These are phyloP conservation scores for Cinnamomum micranthum DNA, from an alignment of 164 flowering plant genomes.

Conservation along the genomic window DNA sequence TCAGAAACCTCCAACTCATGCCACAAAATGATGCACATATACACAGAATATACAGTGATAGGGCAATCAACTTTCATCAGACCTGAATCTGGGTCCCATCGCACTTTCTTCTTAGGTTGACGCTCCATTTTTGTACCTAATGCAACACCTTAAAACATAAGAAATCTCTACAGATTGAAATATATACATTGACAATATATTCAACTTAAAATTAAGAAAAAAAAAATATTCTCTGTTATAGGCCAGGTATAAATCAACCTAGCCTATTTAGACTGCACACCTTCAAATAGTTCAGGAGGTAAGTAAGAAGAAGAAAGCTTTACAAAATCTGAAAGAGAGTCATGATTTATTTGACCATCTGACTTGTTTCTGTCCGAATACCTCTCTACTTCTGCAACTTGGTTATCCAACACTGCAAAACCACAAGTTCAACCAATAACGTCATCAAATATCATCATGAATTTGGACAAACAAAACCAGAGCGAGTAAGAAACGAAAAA, in stretches of 20 bases:
- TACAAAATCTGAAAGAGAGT: slow-evolving; percentile 21
- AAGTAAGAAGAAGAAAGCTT: slow-evolving; percentile 24
- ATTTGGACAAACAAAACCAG: background rate
- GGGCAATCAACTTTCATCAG: background rate
- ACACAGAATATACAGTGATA: background rate
- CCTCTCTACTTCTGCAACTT: slow-evolving; percentile 31
- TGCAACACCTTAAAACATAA: slow-evolving; percentile 4
- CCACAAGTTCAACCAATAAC: background rate
- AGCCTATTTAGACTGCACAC: slow-evolving; percentile 15
- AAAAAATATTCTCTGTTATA: background rate
- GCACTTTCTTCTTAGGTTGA: slow-evolving; percentile 28
- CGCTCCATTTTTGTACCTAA: slow-evolving; percentile 25
- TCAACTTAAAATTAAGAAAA: background rate
- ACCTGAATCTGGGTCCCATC: slow-evolving; percentile 50
- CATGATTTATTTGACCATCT: slow-evolving; percentile 14
- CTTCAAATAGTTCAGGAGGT: slow-evolving; percentile 34
- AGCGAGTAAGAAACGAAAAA: background rate
- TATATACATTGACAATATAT: background rate
- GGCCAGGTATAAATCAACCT: background rate
- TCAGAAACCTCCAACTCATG: background rate
- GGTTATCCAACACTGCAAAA: slow-evolving; percentile 22
- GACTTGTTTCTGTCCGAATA: slow-evolving; percentile 33
- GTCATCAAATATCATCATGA: background rate
- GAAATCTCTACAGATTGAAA: background rate
- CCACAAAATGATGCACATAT: background rate